Evolutionary conservation across 2,329 filamentous ascomycete genomes (phyloP), one percentile per base, ranked within the genome.

Genomic region (Colletotrichum chrysophilum): DNA sequence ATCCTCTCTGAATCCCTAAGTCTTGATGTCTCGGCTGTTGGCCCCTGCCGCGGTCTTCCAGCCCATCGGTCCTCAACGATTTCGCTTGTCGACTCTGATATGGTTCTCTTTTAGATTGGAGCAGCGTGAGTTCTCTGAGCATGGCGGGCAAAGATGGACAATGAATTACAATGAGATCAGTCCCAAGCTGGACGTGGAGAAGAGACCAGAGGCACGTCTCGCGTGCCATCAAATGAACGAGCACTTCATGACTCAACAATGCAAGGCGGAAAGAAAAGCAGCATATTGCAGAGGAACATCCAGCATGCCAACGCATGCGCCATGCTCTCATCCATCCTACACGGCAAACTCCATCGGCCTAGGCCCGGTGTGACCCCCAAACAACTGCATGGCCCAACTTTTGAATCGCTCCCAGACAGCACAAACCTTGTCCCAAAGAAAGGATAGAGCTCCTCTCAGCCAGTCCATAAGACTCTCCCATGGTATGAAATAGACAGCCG

Each of bases 401-500:
- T 66, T 71, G 2, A 66, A 66, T 18, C 21, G 24, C 43, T 71
- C 36, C 61, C 61, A 71, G 1, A 71, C 8, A 28, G 18, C 34
- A 36, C 69, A 52, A 26, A 71, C 56, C 60, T 56, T 71, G 60
- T n/a, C 69, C 69, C 69, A 71, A 30, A 71, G 24, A 26, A 28
- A 34, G 9, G 13, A 52, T 3, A 71, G 28, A 5, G 69, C 69
- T n/a, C 48, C 48, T 18, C 32, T 71, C 69, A 71, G 38, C 69
- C 69, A 66, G 5, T 7, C 43, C 7, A 71, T 66, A 7, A 71
- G 56, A 34, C 61, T 66, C 30, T 71, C 61, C 69, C 61, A 71
- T 21, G 69, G 69, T 14, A 71, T 43, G 38, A 71, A 66, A 38
- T 71, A 66, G 16, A 71, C 61, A 62, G 69, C 69, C 4, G 69